A percentile compares a stretch with the other conserved stretches of the same genome.
Conservation (phyloP, 495 filamentous ascomycete genomes). For the Penicillium samsonianum region DNA sequence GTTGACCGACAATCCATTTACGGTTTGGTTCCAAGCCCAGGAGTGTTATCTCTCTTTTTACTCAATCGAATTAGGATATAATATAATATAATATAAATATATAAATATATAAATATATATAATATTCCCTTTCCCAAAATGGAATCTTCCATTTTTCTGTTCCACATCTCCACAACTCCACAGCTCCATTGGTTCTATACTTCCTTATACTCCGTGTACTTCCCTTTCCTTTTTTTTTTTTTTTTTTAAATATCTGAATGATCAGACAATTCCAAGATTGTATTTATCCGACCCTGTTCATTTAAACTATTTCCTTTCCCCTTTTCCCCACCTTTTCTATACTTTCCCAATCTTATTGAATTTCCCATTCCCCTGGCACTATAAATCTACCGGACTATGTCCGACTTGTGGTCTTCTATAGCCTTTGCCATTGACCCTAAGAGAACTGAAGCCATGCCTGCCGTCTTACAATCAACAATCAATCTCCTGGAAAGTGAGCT, state of each 20-base stretch:
- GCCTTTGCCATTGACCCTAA: slow-evolving; percentile 38
- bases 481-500: slow-evolving; percentile 48
- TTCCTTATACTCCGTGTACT: background rate
- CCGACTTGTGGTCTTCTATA: slow-evolving; percentile 40
- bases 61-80: too few relatives aligned
- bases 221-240: background rate
- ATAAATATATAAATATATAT: too few relatives aligned
- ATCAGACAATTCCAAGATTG: too few relatives aligned
- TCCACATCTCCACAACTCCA: slow-evolving; percentile 16
- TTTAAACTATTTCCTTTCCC: slow-evolving; percentile 5
- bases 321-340: background rate
- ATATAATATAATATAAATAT: too few relatives aligned
- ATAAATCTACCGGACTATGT: slow-evolving; percentile 32
- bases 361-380: background rate
- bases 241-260: background rate
- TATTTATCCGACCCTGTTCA: background rate
- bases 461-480: slow-evolving; percentile 47
- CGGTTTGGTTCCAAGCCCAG: background rate
- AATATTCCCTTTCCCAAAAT: background rate
- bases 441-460: slow-evolving; percentile 40
- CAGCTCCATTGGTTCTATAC: slow-evolving; percentile 43
- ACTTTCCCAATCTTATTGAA: background rate
- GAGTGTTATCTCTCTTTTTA: too few relatives aligned
- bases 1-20: slow-evolving; percentile 22
- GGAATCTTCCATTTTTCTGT: slow-evolving; percentile 2